Percentiles rank a stretch among this genome's conserved stretches.
Conservation (phyloP, 73 alveolate species). For the Tetrahymena borealis region DNA sequence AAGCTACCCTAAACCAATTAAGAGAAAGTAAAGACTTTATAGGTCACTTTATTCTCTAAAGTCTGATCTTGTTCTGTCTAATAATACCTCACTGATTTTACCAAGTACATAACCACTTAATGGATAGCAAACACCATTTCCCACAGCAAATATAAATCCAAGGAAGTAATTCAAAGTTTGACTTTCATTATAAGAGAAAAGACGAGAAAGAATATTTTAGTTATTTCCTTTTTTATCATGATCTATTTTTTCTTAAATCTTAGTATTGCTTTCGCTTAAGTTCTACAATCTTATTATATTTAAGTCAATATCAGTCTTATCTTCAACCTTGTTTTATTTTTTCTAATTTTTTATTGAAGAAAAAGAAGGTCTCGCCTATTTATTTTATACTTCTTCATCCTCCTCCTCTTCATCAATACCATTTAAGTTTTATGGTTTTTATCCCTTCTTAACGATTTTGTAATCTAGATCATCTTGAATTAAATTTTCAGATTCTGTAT, state of each 20-base stretch:
- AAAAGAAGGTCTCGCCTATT: neutral
- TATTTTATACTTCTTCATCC: neutral
- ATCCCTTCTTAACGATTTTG: neutral
- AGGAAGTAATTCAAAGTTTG: neutral
- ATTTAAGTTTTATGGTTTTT: neutral
- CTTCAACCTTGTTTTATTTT: neutral
- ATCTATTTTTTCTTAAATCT: neutral
- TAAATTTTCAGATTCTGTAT: neutral
- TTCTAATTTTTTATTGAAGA: neutral
- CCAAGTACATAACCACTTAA: neutral
- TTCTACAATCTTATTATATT: neutral
- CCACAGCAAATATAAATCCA: neutral
- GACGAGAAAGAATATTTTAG: no score
- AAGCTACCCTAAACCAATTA: neutral
- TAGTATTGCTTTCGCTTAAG: neutral
- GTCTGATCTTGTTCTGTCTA: neutral
- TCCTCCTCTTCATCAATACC: neutral
- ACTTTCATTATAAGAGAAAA: neutral
- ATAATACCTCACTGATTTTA: neutral
- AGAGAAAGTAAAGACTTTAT: neutral
- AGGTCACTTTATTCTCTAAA: neutral
- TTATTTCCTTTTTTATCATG: neutral
- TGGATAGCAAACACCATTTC: neutral
- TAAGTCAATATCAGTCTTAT: neutral
- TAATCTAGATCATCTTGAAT: neutral